Conservation (phyloP, 805 yeast genomes). For the Yamadazyma ubonensis region DNA sequence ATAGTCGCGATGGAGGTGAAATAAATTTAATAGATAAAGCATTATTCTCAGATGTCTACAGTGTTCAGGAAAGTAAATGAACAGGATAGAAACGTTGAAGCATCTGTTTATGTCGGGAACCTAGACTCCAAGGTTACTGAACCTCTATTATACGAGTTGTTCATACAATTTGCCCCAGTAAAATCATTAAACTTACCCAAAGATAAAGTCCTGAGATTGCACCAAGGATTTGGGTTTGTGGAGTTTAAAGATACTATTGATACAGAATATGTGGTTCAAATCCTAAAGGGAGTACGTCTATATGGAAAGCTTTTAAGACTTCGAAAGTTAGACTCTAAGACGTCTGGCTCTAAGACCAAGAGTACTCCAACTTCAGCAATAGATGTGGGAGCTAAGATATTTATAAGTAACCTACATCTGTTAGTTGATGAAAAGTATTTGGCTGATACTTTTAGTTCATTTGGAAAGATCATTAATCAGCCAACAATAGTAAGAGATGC, state of each 20-base stretch:
- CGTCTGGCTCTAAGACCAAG: conserved; percentile 11
- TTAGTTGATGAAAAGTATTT: conserved; percentile 61
- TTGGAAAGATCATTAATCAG: conserved; percentile 58
- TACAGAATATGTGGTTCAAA: conserved; percentile 63
- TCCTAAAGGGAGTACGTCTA: conserved; percentile 59
- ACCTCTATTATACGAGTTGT: conserved; percentile 70
- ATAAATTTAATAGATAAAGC: conserved; percentile 1
- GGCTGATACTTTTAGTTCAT: conserved; percentile 56
- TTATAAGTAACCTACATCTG: conserved; percentile 61
- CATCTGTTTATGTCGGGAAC: conserved; percentile 78
- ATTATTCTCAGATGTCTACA: conserved; percentile 12
- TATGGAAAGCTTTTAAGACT: conserved; percentile 57
- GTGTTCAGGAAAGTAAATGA: conserved; percentile 38
- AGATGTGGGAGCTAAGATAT: conserved; percentile 54
- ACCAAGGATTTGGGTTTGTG: conserved; percentile 88
- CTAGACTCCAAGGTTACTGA: conserved; percentile 76
- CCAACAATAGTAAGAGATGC: conserved; percentile 52
- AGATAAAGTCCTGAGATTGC: conserved; percentile 66
- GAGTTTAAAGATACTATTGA: conserved; percentile 62
- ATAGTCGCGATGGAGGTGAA: conserved; percentile 8
- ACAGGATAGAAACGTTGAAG: conserved; percentile 55
- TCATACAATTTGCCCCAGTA: conserved; percentile 83
- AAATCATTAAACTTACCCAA: conserved; percentile 70
- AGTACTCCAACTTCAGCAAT: conserved; percentile 12
- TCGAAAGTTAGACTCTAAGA: conserved; percentile 14